Evolutionary conservation across 106 monocot genomes (phyloP).

Genomic region (Acorus gramineus): DNA sequence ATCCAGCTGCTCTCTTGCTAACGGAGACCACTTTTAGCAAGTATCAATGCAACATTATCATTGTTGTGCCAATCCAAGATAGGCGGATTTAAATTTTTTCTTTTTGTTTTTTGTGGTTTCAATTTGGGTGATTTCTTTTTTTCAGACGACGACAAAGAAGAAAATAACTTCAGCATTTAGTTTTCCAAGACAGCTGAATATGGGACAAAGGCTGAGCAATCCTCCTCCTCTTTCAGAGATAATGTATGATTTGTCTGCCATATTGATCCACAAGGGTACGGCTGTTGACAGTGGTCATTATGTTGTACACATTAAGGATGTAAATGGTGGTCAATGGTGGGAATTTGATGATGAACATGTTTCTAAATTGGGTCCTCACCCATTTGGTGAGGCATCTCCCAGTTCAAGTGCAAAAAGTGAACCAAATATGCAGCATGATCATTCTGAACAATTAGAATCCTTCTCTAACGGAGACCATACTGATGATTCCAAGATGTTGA

Average conservation of each 20-base stretch:
- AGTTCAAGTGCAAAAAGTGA: slow-evolving; percentile 28
- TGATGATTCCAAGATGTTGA: background rate
- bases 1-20: background rate
- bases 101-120: slow-evolving; percentile 4
- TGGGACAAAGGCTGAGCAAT: slow-evolving; percentile 39
- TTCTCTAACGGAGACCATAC: slow-evolving; percentile 32
- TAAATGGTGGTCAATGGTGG: slow-evolving; percentile 79
- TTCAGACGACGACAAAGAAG: slow-evolving; percentile 91
- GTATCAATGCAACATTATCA: background rate
- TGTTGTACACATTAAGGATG: slow-evolving; percentile 95
- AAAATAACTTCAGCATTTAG: slow-evolving; percentile 85
- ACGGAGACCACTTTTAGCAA: too few relatives aligned
- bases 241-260: slow-evolving; percentile 78
- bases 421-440: slow-evolving; percentile 1
- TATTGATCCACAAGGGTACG: slow-evolving; percentile 92
- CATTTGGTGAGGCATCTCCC: slow-evolving; percentile 56
- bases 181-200: slow-evolving; percentile 65
- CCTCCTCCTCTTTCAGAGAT: slow-evolving; percentile 27
- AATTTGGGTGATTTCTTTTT: slow-evolving; percentile 5
- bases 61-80: background rate
- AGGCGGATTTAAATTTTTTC: background rate
- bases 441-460: slow-evolving; percentile 7
- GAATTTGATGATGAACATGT: slow-evolving; percentile 99
- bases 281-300: slow-evolving; percentile 93
- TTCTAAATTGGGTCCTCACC: slow-evolving; percentile 59